Conservation (phyloP, 805 yeast species). For the Brettanomyces custersianus region DNA sequence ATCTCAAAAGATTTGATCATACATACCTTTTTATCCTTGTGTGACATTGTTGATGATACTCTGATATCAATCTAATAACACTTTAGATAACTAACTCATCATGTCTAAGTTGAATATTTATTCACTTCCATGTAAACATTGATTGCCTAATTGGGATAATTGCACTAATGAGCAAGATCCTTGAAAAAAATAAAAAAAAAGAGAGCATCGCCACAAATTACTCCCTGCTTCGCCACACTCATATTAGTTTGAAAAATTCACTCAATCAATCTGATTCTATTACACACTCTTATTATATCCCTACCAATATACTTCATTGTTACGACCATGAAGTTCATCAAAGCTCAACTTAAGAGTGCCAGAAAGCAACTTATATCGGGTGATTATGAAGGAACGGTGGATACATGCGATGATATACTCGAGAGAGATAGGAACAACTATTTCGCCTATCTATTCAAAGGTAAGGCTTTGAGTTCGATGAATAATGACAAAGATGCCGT, state of each 20-base stretch:
- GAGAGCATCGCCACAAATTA: background rate
- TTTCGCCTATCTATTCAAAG: conserved; percentile 62
- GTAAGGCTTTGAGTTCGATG: conserved; percentile 44
- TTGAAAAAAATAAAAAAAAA: too few species aligned
- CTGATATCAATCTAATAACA: too few species aligned
- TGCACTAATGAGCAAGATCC: background rate
- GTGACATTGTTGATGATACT: background rate
- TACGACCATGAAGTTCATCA: too few species aligned
- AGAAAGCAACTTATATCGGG: conserved; percentile 41
- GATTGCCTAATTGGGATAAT: background rate
- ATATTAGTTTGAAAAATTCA: background rate
- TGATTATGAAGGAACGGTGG: conserved; percentile 56
- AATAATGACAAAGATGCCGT: conserved; percentile 31
- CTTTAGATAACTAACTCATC: too few species aligned
- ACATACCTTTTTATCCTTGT: background rate
- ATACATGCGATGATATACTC: conserved; percentile 45
- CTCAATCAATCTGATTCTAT: background rate
- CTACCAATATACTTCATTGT: too few species aligned
- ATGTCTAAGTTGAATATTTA: background rate
- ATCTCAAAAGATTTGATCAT: background rate
- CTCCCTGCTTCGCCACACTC: background rate
- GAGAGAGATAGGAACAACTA: conserved; percentile 48
- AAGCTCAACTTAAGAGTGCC: too few species aligned
- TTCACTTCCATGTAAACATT: background rate
- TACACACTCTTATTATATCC: too few species aligned